Evolutionary conservation across 2,329 filamentous ascomycete genomes (phyloP), one percentile per base, ranked within the genome.

Genomic region (Ceratocystis variospora): DNA sequence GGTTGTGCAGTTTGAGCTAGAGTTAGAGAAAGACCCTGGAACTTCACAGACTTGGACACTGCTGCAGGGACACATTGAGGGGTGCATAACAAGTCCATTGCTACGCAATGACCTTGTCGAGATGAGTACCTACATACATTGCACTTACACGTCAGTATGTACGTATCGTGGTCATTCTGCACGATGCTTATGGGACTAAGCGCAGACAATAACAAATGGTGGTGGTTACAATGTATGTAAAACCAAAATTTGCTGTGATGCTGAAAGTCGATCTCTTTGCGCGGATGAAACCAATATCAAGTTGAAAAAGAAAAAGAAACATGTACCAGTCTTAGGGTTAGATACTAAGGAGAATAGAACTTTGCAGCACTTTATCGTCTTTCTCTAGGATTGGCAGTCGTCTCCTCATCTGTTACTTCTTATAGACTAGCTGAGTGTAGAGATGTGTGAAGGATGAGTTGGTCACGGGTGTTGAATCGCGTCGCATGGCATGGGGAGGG

Each of bases 61-160:
- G 53, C 53, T 59, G 53, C 53, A 59, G 53, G 53, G 25, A 59
- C 53, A 59, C 25, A 59, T 33, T n/a, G 53, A 59, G 25, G 37
- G 53, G 28, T 59, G 53, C 53, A 59, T 59, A 33, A 31, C 19
- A 59, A 12, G 25, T 37, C 17, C 17, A n/a, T 59, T 59, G 53
- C 33, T 25, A 31, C 28, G 53, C 33, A 59, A 31, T 59, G 53
- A 1, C 7, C 28, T 31, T 31, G 53, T 17, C 17, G 28, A n/a
- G 28, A 12, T 33, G 33, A 25, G 22, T 59, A 17, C 33, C 28
- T 33, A 59, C 53, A 33, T 59, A 17, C 33, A 59, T 10, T 25
- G 53, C 33, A 59, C 17, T 25, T 57, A 17, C 22, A 59, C 15
- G n/a, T 4, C 12, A 8, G 19, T 4, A 53, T 53, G 19, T 53